Percentiles rank a stretch among this genome's conserved stretches.
phyloP scores from a whole-genome alignment of 169 alveolate genomes.

The Cryptosporidium bovis region DNA sequence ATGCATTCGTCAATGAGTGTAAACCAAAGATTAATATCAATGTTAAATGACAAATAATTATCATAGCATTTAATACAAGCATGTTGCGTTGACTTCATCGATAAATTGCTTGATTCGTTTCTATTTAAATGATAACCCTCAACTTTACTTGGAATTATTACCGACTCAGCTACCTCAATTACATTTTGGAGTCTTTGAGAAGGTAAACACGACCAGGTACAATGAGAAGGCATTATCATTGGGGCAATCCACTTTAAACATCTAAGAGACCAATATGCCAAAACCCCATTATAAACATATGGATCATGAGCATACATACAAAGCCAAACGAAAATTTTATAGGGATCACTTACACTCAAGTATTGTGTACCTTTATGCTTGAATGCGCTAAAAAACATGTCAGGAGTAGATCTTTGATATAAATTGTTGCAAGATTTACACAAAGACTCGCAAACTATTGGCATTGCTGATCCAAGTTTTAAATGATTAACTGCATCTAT shows the following conservation, averaged over 20 bases:
- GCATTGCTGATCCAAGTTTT: constrained; percentile 74
- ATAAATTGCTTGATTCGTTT: neutral
- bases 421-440: constrained; percentile 51
- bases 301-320: constrained; percentile 75
- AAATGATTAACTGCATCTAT: constrained; percentile 72
- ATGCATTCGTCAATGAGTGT: constrained; percentile 63
- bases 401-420: constrained; percentile 55
- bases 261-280: constrained; percentile 68
- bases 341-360: constrained; percentile 53
- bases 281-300: constrained; percentile 41
- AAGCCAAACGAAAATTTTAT: constrained; percentile 63
- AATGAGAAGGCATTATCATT: constrained; percentile 48
- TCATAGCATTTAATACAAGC: neutral
- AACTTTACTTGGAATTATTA: constrained; percentile 3
- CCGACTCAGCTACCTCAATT: constrained; percentile 28
- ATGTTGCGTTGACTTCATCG: too few species aligned
- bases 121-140: neutral
- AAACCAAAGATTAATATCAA: constrained; percentile 67
- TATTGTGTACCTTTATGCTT: constrained; percentile 22
- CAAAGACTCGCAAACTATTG: constrained; percentile 63
- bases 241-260: constrained; percentile 70
- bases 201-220: constrained; percentile 67
- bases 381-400: constrained; percentile 39
- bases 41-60: constrained; percentile 15
- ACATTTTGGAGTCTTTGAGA: constrained; percentile 45